Base-by-base conservation (phyloP, 805 yeast genomes). In the Candida saitoana region DNA sequence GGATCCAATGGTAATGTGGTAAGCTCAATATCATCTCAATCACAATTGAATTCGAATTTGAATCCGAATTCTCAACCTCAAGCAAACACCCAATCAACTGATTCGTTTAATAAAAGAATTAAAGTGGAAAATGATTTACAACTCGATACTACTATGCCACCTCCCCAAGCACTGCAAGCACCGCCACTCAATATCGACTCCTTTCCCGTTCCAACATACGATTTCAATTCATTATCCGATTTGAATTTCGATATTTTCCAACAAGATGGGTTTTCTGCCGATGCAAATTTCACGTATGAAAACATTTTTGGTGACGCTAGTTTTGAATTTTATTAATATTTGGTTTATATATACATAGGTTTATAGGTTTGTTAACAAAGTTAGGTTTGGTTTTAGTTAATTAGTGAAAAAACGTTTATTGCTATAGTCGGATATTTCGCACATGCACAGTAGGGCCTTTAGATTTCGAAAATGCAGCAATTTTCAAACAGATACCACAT, bases 171-270 rank as follows among this genome's bases (percentile, higher is more conserved):
- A 6, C 32, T 11, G 16, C 32, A 29, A 29, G 32, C 5, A 14
- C n/a, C n/a, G n/a, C n/a, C n/a, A n/a, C 32, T 29, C 32, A 29
- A 29, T 29, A 11, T 29, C 19, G 38, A 36, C 31, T 11, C 25
- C 8, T 22, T 36, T 15, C 38, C 38, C 9, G 25, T 36, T 9
- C 31, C 38, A 5, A n/a, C 30, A 4, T 36, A 20, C 15, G 38
- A 36, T 24, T 36, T 36, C 31, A 36, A 36, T 36, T 36, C 38
- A 8, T 36, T 36, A 36, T 36, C 38, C 3, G 38, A 24, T 7
- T 24, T 36, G n/a, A 36, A 36, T n/a, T 24, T 36, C n/a, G 38
- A 36, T 8, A 20, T 36, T 15, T 25, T 36, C 9, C 38, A 36
- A 24, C 38, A 36, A 17, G 38, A 36, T 29, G 32, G 32, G 7